A percentile compares a stretch with the other conserved stretches of the same genome.
These are phyloP conservation scores for Fraxinus nigra DNA, from an alignment of 305 asterid species.

Conservation along the genomic window DNA sequence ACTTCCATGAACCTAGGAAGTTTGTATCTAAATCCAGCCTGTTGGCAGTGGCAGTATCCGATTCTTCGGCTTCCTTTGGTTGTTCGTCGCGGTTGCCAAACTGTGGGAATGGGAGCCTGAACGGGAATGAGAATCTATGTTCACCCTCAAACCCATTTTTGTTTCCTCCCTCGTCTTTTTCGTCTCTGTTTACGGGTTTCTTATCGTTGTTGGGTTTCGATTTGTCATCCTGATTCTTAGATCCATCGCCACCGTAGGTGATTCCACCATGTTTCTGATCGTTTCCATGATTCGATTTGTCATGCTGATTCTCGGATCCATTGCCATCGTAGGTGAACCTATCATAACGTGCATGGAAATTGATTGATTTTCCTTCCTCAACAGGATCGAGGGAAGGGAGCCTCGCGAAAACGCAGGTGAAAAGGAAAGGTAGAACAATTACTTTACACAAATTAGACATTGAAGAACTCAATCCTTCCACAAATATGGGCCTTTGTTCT, in stretches of 20 bases:
- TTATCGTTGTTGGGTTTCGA: background rate
- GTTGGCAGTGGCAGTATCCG: background rate
- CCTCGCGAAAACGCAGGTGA: constrained; percentile 12
- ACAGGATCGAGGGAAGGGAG: background rate
- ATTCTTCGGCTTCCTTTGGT: background rate
- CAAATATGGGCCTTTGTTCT: background rate
- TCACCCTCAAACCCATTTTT: background rate
- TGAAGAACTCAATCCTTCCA: constrained; percentile 15
- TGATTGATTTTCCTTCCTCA: background rate
- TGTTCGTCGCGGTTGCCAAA: background rate
- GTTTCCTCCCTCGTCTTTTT: background rate
- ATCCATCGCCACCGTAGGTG: background rate
- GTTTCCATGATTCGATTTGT: background rate
- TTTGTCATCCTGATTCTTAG: background rate
- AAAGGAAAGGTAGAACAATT: constrained; percentile 22
- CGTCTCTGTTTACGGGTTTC: background rate
- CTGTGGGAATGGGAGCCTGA: background rate
- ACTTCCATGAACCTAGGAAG: constrained; percentile 43
- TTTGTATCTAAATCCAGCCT: constrained; percentile 14
- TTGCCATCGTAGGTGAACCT: background rate
- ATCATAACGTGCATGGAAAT: background rate
- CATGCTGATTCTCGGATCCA: background rate
- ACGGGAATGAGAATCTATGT: background rate
- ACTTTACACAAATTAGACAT: constrained; percentile 18
- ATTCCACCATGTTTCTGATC: background rate